These are phyloP conservation scores for Eucalyptus globulus DNA, from an alignment of 345 rosid species.

Conservation along the genomic window DNA sequence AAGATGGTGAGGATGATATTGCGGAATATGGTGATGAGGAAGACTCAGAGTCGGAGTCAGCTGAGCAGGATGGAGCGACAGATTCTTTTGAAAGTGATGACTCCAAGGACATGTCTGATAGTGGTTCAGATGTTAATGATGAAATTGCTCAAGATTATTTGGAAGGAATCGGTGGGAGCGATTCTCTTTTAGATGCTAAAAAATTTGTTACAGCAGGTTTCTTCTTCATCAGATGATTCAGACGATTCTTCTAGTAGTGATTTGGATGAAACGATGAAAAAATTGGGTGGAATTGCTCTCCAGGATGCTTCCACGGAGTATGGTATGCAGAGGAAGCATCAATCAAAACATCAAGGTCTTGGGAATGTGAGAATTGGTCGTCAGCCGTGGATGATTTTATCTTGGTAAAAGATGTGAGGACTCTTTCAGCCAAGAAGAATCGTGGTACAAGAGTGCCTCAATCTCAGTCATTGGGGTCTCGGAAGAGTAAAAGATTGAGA, in stretches of 20 bases:
- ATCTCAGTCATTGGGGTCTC: too few species aligned
- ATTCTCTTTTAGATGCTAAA: conserved; percentile 42
- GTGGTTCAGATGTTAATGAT: conserved; percentile 59
- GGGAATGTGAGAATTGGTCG: too few species aligned
- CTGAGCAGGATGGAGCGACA: conserved; percentile 16
- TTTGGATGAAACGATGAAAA: conserved; percentile 33
- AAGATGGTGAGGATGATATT: too few species aligned
- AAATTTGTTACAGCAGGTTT: conserved; percentile 39
- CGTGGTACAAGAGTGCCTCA: too few species aligned
- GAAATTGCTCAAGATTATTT: conserved; percentile 83
- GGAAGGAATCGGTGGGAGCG: conserved; percentile 83
- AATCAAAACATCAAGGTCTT: conserved; percentile 13
- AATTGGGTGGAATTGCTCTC: conserved; percentile 55
- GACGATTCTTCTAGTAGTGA: conserved; percentile 40
- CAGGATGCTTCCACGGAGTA: conserved; percentile 70
- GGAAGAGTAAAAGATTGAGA: too few species aligned
- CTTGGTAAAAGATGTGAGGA: too few species aligned
- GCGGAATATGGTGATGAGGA: too few species aligned
- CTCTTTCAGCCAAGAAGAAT: too few species aligned
- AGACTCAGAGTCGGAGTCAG: conserved; percentile 18
- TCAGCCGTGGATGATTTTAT: too few species aligned
- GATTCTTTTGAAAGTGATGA: conserved; percentile 35
- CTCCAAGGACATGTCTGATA: conserved; percentile 26
- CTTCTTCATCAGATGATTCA: conserved; percentile 24
- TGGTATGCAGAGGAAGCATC: conserved; percentile 37